These are phyloP conservation scores for Epichloe elymi DNA, from an alignment of 2,329 filamentous ascomycete genomes.

Conservation along the genomic window DNA sequence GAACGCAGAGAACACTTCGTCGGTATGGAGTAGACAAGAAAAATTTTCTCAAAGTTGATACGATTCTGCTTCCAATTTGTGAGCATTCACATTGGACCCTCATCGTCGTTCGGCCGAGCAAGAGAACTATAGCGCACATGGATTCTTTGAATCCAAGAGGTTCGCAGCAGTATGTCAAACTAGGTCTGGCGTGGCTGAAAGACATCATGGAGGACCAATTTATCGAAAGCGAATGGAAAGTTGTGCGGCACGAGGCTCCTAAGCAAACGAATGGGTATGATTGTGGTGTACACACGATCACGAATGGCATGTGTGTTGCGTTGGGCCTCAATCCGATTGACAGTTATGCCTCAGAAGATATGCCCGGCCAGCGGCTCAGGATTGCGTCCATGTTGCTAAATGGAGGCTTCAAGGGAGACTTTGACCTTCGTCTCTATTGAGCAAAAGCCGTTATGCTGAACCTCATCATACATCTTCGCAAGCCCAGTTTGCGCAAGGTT, in stretches of 20 bases:
- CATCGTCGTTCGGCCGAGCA: conserved; percentile 49
- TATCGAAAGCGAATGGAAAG: conserved; percentile 45
- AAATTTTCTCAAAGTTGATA: conserved; percentile 52
- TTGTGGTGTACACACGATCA: conserved; percentile 65
- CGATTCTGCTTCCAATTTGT: conserved; percentile 58
- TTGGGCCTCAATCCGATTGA: conserved; percentile 38
- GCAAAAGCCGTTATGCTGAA: background rate
- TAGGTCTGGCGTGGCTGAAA: conserved; percentile 41
- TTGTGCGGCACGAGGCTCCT: conserved; percentile 35
- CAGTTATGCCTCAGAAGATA: conserved; percentile 36
- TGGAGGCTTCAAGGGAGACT: conserved; percentile 50
- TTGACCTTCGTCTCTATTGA: conserved; percentile 31
- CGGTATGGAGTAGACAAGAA: conserved; percentile 42
- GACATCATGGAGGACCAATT: conserved; percentile 42
- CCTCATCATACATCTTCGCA: background rate
- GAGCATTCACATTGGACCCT: conserved; percentile 57
- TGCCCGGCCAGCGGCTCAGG: conserved; percentile 45
- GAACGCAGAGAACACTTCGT: conserved; percentile 42
- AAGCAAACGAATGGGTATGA: conserved; percentile 55
- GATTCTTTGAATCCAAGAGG: conserved; percentile 46
- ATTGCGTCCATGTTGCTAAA: conserved; percentile 55
- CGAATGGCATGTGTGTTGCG: conserved; percentile 54
- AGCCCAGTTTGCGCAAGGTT: background rate
- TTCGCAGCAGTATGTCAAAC: conserved; percentile 23
- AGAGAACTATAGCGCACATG: conserved; percentile 51